Base-by-base conservation (phyloP, 2,329 filamentous ascomycete genomes). In the Mollisia scopiformis region DNA sequence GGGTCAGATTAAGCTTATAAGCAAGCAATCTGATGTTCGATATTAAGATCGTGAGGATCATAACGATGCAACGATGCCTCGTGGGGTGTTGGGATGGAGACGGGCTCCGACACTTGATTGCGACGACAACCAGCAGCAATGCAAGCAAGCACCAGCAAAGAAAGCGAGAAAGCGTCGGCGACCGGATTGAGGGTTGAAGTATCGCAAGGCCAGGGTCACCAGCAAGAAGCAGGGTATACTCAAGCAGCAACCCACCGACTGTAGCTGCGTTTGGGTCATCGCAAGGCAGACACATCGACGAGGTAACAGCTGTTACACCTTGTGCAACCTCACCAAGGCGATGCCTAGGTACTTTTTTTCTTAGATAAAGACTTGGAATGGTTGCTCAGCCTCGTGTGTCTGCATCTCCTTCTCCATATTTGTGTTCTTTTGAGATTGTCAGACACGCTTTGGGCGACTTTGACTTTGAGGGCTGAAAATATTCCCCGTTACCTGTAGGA, bases 201-300 rank as follows among this genome's bases (percentile, higher is more conserved):
- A 28, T 47, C 43, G 31, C 31, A 10, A 35, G 31, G 43, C 16
- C 43, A 27, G 43, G 43, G 23, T 47, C 43, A 27, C 23, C 43
- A 25, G n/a, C 33, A 14, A 11, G 11, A 11, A 16, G 39, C 43
- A 47, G 43, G 43, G 43, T 25, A 14, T 52, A 28, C 16, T 33
- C 46, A 4, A 21, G 49, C 28, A 47, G 21, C 43, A 47, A 14
- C 28, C 11, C 16, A 21, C 28, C 10, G 3, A 3, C 11, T 11
- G 3, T 19, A 14, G 14, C 25, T 46, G 16, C 33, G 23, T 13
- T 27, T 7, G 39, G n/a, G 39, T 3, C 16, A 14, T 41, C n/a
- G 43, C 43, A 25, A 52, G 53, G 43, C 53, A 56, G 53, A 51
- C 58, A 60, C 58, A 46, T 56, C 43, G 43, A 46, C n/a, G n/a